Evolutionary conservation across 2,329 filamentous ascomycete species (phyloP).

Genomic region (Neoarthrinium moseri): DNA sequence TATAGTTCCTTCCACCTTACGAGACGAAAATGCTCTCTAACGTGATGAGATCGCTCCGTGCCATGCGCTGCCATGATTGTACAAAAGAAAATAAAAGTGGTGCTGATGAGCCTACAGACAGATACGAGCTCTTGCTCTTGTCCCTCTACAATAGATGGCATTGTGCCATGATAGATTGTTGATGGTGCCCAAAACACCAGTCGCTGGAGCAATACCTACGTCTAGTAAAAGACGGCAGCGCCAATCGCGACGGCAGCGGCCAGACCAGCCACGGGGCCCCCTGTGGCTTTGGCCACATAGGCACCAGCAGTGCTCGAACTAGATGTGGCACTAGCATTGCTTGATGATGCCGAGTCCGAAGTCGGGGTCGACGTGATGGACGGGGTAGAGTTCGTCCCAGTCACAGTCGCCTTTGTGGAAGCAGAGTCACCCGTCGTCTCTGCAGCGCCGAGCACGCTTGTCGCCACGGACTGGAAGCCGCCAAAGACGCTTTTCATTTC

Average conservation of each 20-base stretch:
- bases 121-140: no score
- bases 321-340: neutral
- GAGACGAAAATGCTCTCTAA: neutral
- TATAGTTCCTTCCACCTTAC: conserved; percentile 1
- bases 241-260: neutral
- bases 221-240: neutral
- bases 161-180: no score
- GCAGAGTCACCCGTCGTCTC: neutral
- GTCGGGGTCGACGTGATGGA: neutral
- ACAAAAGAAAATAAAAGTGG: no score
- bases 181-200: no score
- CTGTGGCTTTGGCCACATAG: neutral
- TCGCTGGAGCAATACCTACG: no score
- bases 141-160: no score
- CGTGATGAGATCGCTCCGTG: neutral
- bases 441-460: neutral
- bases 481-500: neutral
- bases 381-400: neutral
- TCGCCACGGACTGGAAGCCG: neutral
- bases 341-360: neutral
- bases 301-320: conserved; percentile 5
- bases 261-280: neutral
- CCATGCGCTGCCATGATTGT: no score
- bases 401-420: neutral
- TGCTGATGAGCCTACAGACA: no score